A percentile compares a stretch with the other conserved stretches of the same genome.
Evolutionary conservation across 768 basidiomycete genomes (phyloP).

Genomic region (Rhodotorula babjevae): DNA sequence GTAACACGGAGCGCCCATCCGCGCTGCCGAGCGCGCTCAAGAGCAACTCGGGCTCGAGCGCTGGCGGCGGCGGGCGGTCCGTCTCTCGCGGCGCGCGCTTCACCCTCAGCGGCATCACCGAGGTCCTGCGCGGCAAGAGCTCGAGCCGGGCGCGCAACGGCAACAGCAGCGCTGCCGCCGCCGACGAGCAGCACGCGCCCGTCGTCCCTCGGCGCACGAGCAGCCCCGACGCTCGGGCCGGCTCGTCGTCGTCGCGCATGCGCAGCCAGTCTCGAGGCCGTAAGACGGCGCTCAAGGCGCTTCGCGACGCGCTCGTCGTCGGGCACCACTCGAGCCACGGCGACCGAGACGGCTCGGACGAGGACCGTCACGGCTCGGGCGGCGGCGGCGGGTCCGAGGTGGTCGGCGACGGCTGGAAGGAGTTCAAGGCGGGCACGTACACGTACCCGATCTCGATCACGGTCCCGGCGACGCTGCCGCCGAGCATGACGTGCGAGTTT

Average conservation of each 20-base stretch:
- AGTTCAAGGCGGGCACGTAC: slow-evolving; percentile 72
- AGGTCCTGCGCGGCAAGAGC: slow-evolving; percentile 33
- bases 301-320: slow-evolving; percentile 29
- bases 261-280: slow-evolving; percentile 34
- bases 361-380: slow-evolving; percentile 13
- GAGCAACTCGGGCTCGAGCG: not conserved
- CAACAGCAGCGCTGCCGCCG: too few species aligned
- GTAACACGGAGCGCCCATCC: not conserved
- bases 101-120: slow-evolving; percentile 19
- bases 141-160: slow-evolving; percentile 7
- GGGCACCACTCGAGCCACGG: slow-evolving; percentile 7
- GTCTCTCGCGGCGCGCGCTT: slow-evolving; percentile 26
- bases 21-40: slow-evolving; percentile 8
- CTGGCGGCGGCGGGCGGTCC: not conserved
- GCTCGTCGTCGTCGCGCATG: not conserved
- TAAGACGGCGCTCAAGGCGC: slow-evolving; percentile 35
- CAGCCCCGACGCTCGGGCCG: slow-evolving; percentile 19
- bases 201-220: not conserved
- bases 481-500: slow-evolving; percentile 66
- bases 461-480: slow-evolving; percentile 73
- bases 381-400: slow-evolving; percentile 36
- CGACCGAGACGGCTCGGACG: slow-evolving; percentile 4
- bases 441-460: slow-evolving; percentile 84
- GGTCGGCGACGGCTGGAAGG: slow-evolving; percentile 61
- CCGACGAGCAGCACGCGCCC: not conserved